Evolutionary conservation across 495 filamentous ascomycete genomes (phyloP), one percentile per base, ranked within the genome.

Genomic region (Stereocaulon alpinum): DNA sequence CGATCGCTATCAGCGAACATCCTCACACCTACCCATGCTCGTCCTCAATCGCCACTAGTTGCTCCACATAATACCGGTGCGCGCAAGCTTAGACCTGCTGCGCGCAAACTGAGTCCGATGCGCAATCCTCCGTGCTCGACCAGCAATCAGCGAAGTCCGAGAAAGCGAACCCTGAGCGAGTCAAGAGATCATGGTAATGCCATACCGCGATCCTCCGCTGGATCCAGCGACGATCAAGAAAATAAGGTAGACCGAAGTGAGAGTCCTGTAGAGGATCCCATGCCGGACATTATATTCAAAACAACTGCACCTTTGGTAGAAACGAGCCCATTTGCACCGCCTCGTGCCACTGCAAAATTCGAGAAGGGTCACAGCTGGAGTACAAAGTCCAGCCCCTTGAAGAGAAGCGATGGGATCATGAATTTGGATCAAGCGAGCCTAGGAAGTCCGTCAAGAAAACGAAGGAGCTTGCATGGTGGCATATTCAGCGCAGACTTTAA

Each of bases 341-440:
- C 79, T 68, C 61, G 73, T 64, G 56, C 71, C 59, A 49, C 80
- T 56, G 68, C 75, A n/a, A 75, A 73, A 63, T 69, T 79, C 43
- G 66, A 69, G 40, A 65, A 58, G 44, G 61, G 59, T 24, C 67
- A 55, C 32, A 58, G 57, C 40, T 75, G 72, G 11, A 73, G 84
- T 17, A 70, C 78, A 20, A 83, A 86, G 49, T 83, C 86, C 32
- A 96, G 92, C 68, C 93, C 93, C 0, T 73, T 98, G 47, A 97
- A 97, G 73, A 82, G 94, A 51, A 94, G 84, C 65, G 93, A 98
- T 70, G 86, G 87, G 6, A 85, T 86, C 15, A 93, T 95, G 87
- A 87, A 88, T 66, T 70, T 94, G 15, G 92, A 94, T 62, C 84
- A 86, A 52, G 73, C 82, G 17, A 82, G 77, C 59, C 75, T 85